Conservation (phyloP, 345 rosid genomes). For the Sapria himalayana region DNA sequence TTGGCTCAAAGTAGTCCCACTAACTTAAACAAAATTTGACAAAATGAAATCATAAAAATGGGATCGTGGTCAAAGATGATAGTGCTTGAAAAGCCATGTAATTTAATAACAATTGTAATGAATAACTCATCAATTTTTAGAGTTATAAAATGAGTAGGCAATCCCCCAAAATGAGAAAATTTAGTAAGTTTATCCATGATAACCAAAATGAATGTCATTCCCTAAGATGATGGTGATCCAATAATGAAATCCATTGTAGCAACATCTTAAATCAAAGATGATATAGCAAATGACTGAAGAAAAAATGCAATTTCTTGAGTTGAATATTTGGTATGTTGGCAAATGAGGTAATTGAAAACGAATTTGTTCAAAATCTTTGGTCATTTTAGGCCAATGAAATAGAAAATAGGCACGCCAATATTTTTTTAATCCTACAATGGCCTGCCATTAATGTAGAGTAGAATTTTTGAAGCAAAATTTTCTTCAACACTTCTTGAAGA, state of each 20-base stretch:
- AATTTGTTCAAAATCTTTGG: neutral
- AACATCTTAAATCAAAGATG: neutral
- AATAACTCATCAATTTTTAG: neutral
- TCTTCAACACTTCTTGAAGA: neutral
- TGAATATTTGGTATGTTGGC: neutral
- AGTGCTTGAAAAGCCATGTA: neutral
- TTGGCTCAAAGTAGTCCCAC: neutral
- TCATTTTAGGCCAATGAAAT: neutral
- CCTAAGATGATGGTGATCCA: neutral
- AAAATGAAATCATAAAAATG: neutral
- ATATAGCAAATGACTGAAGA: neutral
- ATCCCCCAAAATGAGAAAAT: neutral
- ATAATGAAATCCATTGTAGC: neutral
- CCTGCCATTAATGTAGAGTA: neutral
- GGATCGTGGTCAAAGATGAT: neutral
- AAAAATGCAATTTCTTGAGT: neutral
- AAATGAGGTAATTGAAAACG: too few relatives aligned
- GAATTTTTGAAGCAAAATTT: neutral
- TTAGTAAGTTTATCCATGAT: neutral
- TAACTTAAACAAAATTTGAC: neutral
- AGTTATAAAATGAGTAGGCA: neutral
- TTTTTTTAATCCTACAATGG: neutral
- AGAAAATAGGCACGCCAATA: neutral
- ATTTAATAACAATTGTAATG: neutral
- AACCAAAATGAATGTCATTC: neutral